Base-by-base conservation (phyloP, 1,284 basidiomycete species). In the Veloboletus limbatus region DNA sequence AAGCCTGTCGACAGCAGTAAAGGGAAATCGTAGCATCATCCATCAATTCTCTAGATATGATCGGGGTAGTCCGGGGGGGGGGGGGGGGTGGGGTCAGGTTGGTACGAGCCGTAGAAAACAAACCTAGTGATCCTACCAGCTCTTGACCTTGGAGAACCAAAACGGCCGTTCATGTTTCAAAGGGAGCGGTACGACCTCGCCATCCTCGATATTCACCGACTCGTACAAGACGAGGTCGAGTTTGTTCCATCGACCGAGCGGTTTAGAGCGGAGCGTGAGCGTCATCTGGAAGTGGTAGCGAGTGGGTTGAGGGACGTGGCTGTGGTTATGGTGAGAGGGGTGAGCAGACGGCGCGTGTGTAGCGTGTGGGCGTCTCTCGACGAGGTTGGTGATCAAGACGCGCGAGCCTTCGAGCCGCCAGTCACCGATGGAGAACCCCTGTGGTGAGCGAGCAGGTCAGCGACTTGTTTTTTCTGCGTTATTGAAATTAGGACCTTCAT, bases 221-320 rank as follows among this genome's bases (percentile, higher is more conserved):
- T 85, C 76, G 64, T 96, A 96, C 11, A 77, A 75, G 36, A 75
- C 59, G 38, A 96, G 77, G 48, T 92, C 84, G 51, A 97, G 74
- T 61, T 82, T 88, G 69, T 97, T 95, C 93, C 93, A 97, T 34
- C 86, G 74, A 13, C 92, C 92, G 11, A 89, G 65, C 1, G 85
- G 85, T 8, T 86, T 85, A 35, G 89, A 90, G n/a, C 78, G 77
- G 16, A 97, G 72, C 10, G 73, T 68, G 49, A 97, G 77, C 11
- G 77, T 77, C 92, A 97, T 97, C 59, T 81, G 81, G 66, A 97
- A 97, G 7, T 82, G 75, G 65, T 96, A 96, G 39, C 85, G 81
- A 16, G 30, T 48, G 35, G 43, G 54, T 16, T 48, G 48, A 18
- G 57, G 34, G 20, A 46, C 32, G 20, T 48, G 21, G 21, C 4